Percentiles rank a stretch among this genome's conserved stretches.
Evolutionary conservation across 768 basidiomycete genomes (phyloP).

Genomic region (Amanita exitialis): DNA sequence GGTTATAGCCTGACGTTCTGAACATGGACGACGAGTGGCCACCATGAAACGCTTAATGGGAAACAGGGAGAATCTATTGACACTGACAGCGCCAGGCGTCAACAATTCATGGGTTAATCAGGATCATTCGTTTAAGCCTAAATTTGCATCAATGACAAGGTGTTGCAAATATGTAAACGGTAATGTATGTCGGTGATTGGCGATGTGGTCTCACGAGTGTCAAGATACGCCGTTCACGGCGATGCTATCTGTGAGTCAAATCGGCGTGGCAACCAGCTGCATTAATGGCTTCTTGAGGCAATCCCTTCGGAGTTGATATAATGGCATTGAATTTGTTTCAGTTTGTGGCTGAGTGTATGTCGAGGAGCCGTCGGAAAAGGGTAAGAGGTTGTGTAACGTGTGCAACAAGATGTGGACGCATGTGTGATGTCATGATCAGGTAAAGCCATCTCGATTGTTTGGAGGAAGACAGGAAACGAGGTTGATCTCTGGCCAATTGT

Average conservation of each 20-base stretch:
- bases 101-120: background rate
- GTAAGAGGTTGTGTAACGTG: background rate
- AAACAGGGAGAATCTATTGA: background rate
- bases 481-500: background rate
- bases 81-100: background rate
- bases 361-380: background rate
- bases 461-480: background rate
- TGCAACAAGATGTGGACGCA: background rate
- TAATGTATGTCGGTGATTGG: slow-evolving; percentile 3
- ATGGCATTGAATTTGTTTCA: background rate
- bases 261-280: slow-evolving; percentile 5
- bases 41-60: background rate
- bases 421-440: background rate
- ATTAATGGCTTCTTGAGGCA: slow-evolving; percentile 1
- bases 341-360: background rate
- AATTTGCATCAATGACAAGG: slow-evolving; percentile 1
- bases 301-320: background rate
- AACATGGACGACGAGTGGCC: background rate
- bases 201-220: slow-evolving; percentile 4
- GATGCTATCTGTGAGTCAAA: slow-evolving; percentile 1
- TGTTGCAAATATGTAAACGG: background rate
- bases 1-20: background rate
- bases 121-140: slow-evolving; percentile 2
- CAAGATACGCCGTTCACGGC: slow-evolving; percentile 5
- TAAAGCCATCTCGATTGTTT: background rate